Evolutionary conservation across 805 yeast genomes (phyloP), one percentile per base, ranked within the genome.

Genomic region (Candida easanensis): DNA sequence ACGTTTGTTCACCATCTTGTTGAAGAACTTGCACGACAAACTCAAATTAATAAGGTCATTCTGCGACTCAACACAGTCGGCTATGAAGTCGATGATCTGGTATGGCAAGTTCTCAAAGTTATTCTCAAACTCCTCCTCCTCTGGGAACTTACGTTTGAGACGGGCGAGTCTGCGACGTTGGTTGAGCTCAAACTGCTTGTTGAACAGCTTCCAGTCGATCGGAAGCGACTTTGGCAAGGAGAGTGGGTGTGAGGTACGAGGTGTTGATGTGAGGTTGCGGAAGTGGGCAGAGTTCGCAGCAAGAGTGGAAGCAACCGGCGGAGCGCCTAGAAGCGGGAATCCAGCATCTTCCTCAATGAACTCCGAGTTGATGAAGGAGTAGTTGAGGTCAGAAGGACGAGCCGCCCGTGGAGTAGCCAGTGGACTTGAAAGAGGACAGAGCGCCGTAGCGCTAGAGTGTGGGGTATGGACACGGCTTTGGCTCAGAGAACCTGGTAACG

Each of bases 161-260:
- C 40, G 35, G 7, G 54, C 45, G 25, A 33, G 44, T 35, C 39
- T 40, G 4, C 46, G 27, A 18, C 43, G 53, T 32, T 57, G 59
- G 19, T 57, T 53, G 32, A 57, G 33, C 17, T 46, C 43, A 23
- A 49, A 58, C 35, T 58, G 61, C 27, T 52, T 54, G 44, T 58
- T 57, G 45, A 58, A 58, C 44, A 58, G 50, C 13, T 46, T 46
- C 63, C 63, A 58, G 40, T 58, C 61, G 18, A 58, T 49, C 3
- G 63, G 63, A 9, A 57, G 35, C 3, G 58, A 52, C 28, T 51
- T 58, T 14, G 63, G 61, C 26, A 58, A 33, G 2, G 63, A 58
- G 8, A 38, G 22, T 4, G 63, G 61, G 10, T 41, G 38, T 3
- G 52, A 43, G 1, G 54, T 50, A 9, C 46, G 46, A 4, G 62